Percentiles rank a stretch among this genome's conserved stretches.
phyloP scores from a whole-genome alignment of 1,284 basidiomycete genomes.

The Cryptococcus wingfieldii region DNA sequence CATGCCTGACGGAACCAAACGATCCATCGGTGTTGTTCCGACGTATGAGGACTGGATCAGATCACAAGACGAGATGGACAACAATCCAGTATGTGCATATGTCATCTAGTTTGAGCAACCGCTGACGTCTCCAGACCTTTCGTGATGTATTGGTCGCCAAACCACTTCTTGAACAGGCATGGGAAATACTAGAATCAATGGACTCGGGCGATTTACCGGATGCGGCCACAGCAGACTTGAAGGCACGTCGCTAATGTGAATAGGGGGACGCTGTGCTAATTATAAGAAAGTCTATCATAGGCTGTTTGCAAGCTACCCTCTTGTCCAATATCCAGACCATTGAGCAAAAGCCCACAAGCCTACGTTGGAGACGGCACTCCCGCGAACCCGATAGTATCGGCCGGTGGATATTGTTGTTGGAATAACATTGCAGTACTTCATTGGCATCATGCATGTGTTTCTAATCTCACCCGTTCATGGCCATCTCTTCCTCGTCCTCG shows the following conservation, averaged over 20 bases:
- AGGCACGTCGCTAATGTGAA: too few species aligned
- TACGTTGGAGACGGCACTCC: too few species aligned
- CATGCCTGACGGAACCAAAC: constrained; percentile 1
- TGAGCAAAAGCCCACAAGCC: too few species aligned
- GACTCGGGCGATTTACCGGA: too few species aligned
- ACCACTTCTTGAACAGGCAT: too few species aligned
- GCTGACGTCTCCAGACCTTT: too few species aligned
- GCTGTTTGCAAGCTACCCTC: background rate
- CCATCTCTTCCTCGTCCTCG: background rate
- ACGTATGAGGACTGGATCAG: constrained; percentile 2
- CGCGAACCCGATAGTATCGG: background rate
- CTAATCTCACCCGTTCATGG: too few species aligned
- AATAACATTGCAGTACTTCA: background rate
- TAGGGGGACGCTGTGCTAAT: too few species aligned
- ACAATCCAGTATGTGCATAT: background rate
- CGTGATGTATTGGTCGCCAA: too few species aligned
- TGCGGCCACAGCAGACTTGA: too few species aligned
- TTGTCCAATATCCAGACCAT: background rate
- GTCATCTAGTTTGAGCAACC: too few species aligned
- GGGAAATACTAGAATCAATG: too few species aligned
- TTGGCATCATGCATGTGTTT: constrained; percentile 2
- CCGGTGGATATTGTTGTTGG: constrained; percentile 9
- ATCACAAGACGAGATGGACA: background rate
- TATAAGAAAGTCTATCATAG: background rate
- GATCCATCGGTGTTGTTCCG: constrained; percentile 4